Evolutionary conservation across 768 basidiomycete species (phyloP), one percentile per base, ranked within the genome.

Genomic region (Termitomyces sp.): DNA sequence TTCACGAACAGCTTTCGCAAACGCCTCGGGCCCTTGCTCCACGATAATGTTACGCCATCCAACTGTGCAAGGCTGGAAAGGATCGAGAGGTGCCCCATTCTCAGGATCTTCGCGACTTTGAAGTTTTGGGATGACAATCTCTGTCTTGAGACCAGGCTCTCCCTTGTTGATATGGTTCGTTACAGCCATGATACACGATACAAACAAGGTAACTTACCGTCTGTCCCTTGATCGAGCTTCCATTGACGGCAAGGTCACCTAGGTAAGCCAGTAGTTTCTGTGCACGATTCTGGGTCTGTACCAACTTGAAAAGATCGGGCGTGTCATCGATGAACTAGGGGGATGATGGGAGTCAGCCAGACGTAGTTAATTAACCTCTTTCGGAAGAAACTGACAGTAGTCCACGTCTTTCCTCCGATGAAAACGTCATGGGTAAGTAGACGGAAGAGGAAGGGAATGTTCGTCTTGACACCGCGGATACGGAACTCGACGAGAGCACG

Each of bases 31-130:
- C 22, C 97, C 97, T 57, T 97, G 81, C 70, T 98, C 93, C 61
- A 97, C 89, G 69, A 99, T 97, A 71, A 99, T 97, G 74, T 96
- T 97, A 58, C 97, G 86, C 97, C 97, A 99, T 55, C 97, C 97
- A 24, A 81, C 75, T 60, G 86, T 80, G 72, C 93, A 98, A 28
- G 97, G 91, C 58, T 82, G 70, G 40, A 84, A 81, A 19, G 88
- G 81, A 68, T 99, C 95, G 61, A 96, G 70, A 8, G 85, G 80
- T 22, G 82, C 74, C 0, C 85, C 85, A 65, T 83, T 78, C 59
- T 71, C 62, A 3, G 89, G 84, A 66, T 92, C 87, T 38, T 89
- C 86, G 24, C 81, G 83, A 72, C 87, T 90, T 62, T 80, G 79
- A 62, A 99, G 77, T 55, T 79, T 78, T 45, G 97, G 97, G 59